Evolutionary conservation across 441 rosid species (phyloP), one percentile per base, ranked within the genome.

Genomic region (Adansonia rubrostipa): DNA sequence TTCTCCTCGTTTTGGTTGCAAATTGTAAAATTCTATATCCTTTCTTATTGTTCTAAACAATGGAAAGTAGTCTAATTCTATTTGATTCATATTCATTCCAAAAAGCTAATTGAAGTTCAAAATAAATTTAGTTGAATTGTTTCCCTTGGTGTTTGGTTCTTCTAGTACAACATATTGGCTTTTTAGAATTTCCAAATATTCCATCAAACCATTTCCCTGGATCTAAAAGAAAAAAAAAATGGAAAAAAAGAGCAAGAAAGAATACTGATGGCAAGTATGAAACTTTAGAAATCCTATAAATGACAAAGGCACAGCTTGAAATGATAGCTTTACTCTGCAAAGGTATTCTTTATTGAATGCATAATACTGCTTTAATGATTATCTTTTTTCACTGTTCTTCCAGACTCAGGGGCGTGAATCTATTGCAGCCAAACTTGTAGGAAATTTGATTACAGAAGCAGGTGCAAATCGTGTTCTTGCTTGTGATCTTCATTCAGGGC

Each of bases 331-430:
- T 56, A 10, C n/a, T 19, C 19, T 73, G 51, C 20, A 11, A 20
- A 73, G 42, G 54, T 53, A 11, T 57, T 56, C 42, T 58, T 42
- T 13, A 63, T 22, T 63, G 45, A 44, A 56, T 36, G 3, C 48
- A 33, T 53, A 33, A n/a, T 68, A 9, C 17, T 64, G 28, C 42
- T 78, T 57, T 58, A 69, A 11, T 75, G 24, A 22, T 70, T 75
- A 58, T 51, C n/a, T 76, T 6, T 67, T 20, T 78, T 24, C 72
- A 58, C 40, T 74, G 72, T 60, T 71, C 11, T 70, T 86, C 79
- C 92, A 96, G 97, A 89, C 96, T 82, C 99, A 94, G 80, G 98
- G 97, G 53, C 96, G 98, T 72, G 99, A 96, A 84, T 94, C 98
- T 70, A 96, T 96, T 83, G 97, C 98, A 9, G 99, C 94, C 82